Conservation (phyloP, 257 asterid genomes). For the Salvia miltiorrhiza region DNA sequence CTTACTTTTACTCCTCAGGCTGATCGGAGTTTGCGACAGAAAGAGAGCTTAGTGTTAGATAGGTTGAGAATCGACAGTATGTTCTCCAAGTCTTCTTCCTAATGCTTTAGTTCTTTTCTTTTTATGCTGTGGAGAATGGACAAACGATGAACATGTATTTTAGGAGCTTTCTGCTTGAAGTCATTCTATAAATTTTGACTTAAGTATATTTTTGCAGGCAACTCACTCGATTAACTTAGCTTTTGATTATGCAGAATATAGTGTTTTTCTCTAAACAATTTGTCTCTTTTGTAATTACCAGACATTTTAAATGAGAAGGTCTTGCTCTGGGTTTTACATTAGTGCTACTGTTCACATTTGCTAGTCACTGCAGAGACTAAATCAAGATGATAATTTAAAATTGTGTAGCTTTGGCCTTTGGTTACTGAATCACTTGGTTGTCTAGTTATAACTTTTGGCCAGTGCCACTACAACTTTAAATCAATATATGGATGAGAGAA, state of each 20-base stretch:
- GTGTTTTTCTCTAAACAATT: not conserved
- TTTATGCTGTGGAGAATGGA: not conserved
- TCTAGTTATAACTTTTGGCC: not conserved
- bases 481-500: not conserved
- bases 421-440: not conserved
- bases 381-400: slow-evolving; percentile 3
- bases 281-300: not conserved
- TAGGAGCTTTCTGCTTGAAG: slow-evolving; percentile 1
- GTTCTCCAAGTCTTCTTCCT: slow-evolving; percentile 29
- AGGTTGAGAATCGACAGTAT: slow-evolving; percentile 91
- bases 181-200: not conserved
- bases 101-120: not conserved
- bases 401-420: not conserved
- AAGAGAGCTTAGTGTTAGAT: slow-evolving; percentile 63
- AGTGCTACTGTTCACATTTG: not conserved
- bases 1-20: slow-evolving; percentile 47
- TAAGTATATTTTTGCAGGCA: not conserved
- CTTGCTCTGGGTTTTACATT: not conserved
- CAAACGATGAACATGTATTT: not conserved
- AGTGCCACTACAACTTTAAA: not conserved
- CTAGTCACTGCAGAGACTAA: not conserved
- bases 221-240: not conserved
- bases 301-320: not conserved
- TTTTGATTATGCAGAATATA: not conserved
- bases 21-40: slow-evolving; percentile 87